Conservation (phyloP, 148 eudicot genomes). For the Vaccinium vitisidaea region DNA sequence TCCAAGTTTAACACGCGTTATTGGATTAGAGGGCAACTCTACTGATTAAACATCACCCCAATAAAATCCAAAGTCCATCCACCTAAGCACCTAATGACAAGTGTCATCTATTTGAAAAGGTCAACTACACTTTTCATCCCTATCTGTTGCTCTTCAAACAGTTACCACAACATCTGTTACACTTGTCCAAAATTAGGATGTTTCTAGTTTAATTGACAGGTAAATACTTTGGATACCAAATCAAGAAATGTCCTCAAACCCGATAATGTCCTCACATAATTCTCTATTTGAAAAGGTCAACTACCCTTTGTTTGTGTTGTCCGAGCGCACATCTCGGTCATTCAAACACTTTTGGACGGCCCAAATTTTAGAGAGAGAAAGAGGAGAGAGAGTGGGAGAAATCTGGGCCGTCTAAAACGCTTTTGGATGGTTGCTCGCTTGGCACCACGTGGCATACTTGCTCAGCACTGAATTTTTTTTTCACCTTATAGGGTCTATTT, state of each 20-base stretch:
- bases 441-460: too few species aligned
- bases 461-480: too few species aligned
- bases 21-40: not conserved
- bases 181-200: slow-evolving; percentile 3
- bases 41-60: not conserved
- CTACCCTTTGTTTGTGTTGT: too few species aligned
- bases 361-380: too few species aligned
- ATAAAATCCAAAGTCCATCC: not conserved
- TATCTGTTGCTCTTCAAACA: not conserved
- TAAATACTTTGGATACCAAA: not conserved
- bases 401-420: too few species aligned
- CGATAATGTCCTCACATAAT: not conserved
- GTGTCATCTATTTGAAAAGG: slow-evolving; percentile 4
- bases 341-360: too few species aligned
- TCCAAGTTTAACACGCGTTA: not conserved
- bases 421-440: too few species aligned
- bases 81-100: not conserved
- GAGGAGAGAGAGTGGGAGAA: too few species aligned
- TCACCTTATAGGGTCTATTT: too few species aligned
- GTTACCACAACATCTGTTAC: not conserved
- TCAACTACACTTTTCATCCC: not conserved
- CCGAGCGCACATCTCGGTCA: too few species aligned
- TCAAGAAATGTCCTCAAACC: not conserved
- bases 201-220: not conserved
- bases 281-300: not conserved